phyloP scores from a whole-genome alignment of 495 filamentous ascomycete genomes.

The Articulospora tetracladia region DNA sequence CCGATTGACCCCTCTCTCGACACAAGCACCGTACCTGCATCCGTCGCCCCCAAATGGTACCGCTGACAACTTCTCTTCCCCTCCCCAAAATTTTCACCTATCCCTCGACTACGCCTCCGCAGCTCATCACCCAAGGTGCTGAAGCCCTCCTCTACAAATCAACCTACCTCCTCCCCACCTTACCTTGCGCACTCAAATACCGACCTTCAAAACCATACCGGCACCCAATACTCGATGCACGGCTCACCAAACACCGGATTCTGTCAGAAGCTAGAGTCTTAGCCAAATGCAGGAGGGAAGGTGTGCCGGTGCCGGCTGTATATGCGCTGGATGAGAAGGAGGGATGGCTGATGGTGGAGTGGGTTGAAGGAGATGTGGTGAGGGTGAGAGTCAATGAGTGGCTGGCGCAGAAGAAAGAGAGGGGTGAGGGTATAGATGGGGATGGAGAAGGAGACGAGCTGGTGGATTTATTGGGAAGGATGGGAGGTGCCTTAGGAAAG shows the following conservation, averaged over 20 bases:
- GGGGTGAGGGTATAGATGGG: slow-evolving; percentile 11
- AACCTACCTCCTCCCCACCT: slow-evolving; percentile 64
- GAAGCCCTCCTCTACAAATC: slow-evolving; percentile 93
- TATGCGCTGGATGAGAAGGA: slow-evolving; percentile 69
- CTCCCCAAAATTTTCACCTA: slow-evolving; percentile 61
- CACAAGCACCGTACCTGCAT: neutral
- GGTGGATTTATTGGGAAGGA: slow-evolving; percentile 59
- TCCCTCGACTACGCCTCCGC: slow-evolving; percentile 51
- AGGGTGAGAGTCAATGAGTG: slow-evolving; percentile 63
- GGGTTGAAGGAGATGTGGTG: slow-evolving; percentile 72
- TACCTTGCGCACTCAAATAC: slow-evolving; percentile 83
- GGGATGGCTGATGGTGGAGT: slow-evolving; percentile 93
- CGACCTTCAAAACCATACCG: slow-evolving; percentile 91
- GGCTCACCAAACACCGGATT: slow-evolving; percentile 81
- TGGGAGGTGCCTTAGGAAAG: slow-evolving; percentile 71
- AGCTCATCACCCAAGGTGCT: slow-evolving; percentile 83
- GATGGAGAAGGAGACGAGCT: slow-evolving; percentile 33
- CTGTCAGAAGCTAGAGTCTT: slow-evolving; percentile 84
- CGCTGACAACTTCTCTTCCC: neutral
- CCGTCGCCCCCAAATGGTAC: neutral
- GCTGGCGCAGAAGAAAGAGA: slow-evolving; percentile 35
- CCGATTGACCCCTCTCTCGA: neutral
- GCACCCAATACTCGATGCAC: slow-evolving; percentile 83
- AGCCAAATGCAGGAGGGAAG: slow-evolving; percentile 67
- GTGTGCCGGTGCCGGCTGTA: slow-evolving; percentile 73